phyloP scores from a whole-genome alignment of 768 basidiomycete genomes.

The Russula griseocarnosa region DNA sequence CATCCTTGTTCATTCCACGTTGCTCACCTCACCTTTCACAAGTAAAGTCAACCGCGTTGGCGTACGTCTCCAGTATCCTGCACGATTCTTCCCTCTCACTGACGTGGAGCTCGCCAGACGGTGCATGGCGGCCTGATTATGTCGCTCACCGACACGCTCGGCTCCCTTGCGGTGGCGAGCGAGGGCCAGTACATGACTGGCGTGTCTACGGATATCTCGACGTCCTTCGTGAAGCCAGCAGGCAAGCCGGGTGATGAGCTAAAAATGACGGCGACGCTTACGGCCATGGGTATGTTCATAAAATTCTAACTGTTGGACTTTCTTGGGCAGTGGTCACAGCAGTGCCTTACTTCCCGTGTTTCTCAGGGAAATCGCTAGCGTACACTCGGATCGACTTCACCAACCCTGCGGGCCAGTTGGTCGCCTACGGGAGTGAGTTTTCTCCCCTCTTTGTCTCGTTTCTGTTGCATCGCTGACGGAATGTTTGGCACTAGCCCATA shows the following conservation, averaged over 20 bases:
- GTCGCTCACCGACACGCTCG: conserved; percentile 79
- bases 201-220: conserved; percentile 75
- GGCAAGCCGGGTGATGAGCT: conserved; percentile 68
- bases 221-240: conserved; percentile 73
- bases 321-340: not conserved
- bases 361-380: conserved; percentile 67
- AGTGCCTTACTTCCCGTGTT: not conserved
- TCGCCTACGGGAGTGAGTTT: conserved; percentile 75
- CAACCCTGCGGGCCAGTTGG: conserved; percentile 56
- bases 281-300: conserved; percentile 54
- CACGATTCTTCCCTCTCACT: not conserved
- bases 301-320: not conserved
- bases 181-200: conserved; percentile 86
- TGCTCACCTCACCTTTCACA: conserved; percentile 1
- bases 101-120: conserved; percentile 35
- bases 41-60: conserved; percentile 74
- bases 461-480: conserved; percentile 11
- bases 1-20: not conserved
- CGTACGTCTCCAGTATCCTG: conserved; percentile 41
- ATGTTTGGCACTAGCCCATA: conserved; percentile 54
- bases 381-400: conserved; percentile 80
- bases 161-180: conserved; percentile 77
- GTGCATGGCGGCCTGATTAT: conserved; percentile 80
- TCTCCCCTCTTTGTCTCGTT: not conserved
- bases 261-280: conserved; percentile 59